A percentile compares a stretch with the other conserved stretches of the same genome.
phyloP scores from a whole-genome alignment of 192 early-diverging fungal species.

The Gorgonomyces haynaldii region DNA sequence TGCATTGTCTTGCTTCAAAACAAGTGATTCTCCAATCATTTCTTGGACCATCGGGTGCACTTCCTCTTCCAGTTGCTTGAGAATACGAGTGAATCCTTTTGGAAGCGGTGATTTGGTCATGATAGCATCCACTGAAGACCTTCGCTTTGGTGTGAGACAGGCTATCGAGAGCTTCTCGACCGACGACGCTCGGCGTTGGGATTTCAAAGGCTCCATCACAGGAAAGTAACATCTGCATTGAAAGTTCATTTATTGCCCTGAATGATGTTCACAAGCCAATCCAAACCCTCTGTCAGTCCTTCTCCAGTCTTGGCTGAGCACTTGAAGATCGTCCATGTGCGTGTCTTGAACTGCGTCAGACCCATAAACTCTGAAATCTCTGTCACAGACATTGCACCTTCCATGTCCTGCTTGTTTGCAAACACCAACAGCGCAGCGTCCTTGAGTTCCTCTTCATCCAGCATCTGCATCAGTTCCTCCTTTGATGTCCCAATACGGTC shows the following conservation, averaged over 20 bases:
- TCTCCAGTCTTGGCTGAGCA: constrained; percentile 91
- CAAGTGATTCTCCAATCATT: no score
- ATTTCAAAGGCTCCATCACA: no score
- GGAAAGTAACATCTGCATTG: no score
- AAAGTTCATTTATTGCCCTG: constrained; percentile 4
- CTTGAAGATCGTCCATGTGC: constrained; percentile 90
- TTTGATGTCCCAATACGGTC: constrained; percentile 78
- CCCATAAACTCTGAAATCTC: constrained; percentile 81
- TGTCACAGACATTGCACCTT: constrained; percentile 76
- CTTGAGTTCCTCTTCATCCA: constrained; percentile 88
- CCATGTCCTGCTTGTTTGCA: constrained; percentile 99
- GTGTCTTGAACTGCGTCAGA: constrained; percentile 68
- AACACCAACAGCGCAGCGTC: constrained; percentile 83
- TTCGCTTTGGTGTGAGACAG: no score
- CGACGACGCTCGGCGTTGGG: no score
- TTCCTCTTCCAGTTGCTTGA: no score
- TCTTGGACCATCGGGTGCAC: no score
- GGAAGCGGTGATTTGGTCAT: no score
- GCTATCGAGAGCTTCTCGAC: no score
- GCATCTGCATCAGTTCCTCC: constrained; percentile 86
- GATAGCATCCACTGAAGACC: no score
- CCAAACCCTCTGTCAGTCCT: constrained; percentile 81
- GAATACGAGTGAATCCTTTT: no score
- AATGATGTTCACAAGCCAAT: constrained; percentile 60
- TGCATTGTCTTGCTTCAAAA: no score